phyloP scores from a whole-genome alignment of 768 basidiomycete genomes.

The Tubosaeta brunneosetosa region DNA sequence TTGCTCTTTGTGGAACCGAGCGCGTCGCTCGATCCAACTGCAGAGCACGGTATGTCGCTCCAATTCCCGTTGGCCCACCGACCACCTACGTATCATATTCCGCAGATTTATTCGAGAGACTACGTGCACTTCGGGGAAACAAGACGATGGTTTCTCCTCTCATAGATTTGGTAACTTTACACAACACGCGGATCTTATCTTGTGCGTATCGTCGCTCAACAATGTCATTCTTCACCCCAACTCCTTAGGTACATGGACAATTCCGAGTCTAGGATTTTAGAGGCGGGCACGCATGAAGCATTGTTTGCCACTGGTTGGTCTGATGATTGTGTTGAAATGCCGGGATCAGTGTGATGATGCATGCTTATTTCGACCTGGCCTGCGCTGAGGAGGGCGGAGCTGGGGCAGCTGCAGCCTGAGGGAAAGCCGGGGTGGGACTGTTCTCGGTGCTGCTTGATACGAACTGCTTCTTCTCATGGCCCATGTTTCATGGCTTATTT shows the following conservation, averaged over 20 bases:
- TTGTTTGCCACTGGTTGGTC: slow-evolving; percentile 43
- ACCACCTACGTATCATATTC: neutral
- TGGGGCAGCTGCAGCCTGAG: too few relatives aligned
- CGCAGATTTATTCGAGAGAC: slow-evolving; percentile 63
- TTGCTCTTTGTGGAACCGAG: slow-evolving; percentile 71
- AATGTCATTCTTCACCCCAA: slow-evolving; percentile 34
- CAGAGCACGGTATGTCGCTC: slow-evolving; percentile 54
- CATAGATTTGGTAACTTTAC: slow-evolving; percentile 59
- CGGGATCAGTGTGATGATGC: too few relatives aligned
- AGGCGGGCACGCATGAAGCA: slow-evolving; percentile 62
- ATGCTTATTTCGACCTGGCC: too few relatives aligned
- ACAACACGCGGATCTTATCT: too few relatives aligned
- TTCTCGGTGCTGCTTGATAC: too few relatives aligned
- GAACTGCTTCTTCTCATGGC: too few relatives aligned
- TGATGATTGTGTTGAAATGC: too few relatives aligned
- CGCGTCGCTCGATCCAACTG: slow-evolving; percentile 67
- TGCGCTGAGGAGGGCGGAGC: too few relatives aligned
- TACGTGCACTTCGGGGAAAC: slow-evolving; percentile 60
- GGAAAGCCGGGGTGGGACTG: too few relatives aligned
- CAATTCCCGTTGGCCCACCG: neutral
- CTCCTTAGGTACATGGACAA: slow-evolving; percentile 40
- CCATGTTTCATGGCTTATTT: too few relatives aligned
- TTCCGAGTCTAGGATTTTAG: slow-evolving; percentile 40
- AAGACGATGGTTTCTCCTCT: slow-evolving; percentile 81
- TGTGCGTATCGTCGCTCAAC: too few relatives aligned